Evolutionary conservation across 2,329 filamentous ascomycete species (phyloP).

Genomic region (Didymella keratinophila): DNA sequence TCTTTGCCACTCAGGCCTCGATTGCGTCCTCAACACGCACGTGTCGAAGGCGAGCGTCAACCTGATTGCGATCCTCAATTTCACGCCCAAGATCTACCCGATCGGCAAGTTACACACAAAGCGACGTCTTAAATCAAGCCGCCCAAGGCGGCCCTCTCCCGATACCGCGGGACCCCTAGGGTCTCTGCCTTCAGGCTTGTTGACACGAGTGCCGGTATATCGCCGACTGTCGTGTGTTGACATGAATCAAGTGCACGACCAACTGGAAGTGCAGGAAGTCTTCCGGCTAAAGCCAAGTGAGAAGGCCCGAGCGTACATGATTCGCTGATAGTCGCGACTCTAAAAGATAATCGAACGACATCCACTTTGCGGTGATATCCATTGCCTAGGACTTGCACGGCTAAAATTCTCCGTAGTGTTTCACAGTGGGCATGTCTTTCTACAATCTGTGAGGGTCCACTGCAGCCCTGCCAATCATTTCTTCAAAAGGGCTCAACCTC

Average conservation of each 20-base stretch:
- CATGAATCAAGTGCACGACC: slow-evolving; percentile 17
- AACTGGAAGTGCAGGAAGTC: slow-evolving; percentile 12
- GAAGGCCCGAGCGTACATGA: slow-evolving; percentile 19
- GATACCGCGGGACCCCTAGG: slow-evolving; percentile 27
- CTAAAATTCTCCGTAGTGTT: slow-evolving; percentile 21
- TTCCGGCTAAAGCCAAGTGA: slow-evolving; percentile 7
- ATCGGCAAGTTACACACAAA: slow-evolving; percentile 33
- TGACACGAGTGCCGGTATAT: slow-evolving; percentile 21
- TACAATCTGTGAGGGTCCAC: slow-evolving; percentile 18
- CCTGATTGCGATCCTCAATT: slow-evolving; percentile 40
- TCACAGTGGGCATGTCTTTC: slow-evolving; percentile 11
- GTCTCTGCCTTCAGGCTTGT: slow-evolving; percentile 15
- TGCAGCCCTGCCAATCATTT: slow-evolving; percentile 8
- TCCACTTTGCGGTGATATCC: slow-evolving; percentile 5
- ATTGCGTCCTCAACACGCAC: slow-evolving; percentile 20
- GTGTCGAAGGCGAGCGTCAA: slow-evolving; percentile 7
- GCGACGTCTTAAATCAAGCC: slow-evolving; percentile 20
- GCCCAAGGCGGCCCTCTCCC: slow-evolving; percentile 27
- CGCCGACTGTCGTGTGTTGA: slow-evolving; percentile 12
- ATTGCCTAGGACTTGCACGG: slow-evolving; percentile 18
- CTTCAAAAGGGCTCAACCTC: slow-evolving; percentile 12
- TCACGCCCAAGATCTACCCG: slow-evolving; percentile 35
- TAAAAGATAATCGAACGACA: slow-evolving; percentile 7
- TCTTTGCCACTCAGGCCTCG: slow-evolving; percentile 11
- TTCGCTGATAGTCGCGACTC: slow-evolving; percentile 10